Percentiles rank a stretch among this genome's conserved stretches.
These are phyloP conservation scores for Auriculariales sp. DNA, from an alignment of 768 basidiomycete genomes.

Conservation along the genomic window DNA sequence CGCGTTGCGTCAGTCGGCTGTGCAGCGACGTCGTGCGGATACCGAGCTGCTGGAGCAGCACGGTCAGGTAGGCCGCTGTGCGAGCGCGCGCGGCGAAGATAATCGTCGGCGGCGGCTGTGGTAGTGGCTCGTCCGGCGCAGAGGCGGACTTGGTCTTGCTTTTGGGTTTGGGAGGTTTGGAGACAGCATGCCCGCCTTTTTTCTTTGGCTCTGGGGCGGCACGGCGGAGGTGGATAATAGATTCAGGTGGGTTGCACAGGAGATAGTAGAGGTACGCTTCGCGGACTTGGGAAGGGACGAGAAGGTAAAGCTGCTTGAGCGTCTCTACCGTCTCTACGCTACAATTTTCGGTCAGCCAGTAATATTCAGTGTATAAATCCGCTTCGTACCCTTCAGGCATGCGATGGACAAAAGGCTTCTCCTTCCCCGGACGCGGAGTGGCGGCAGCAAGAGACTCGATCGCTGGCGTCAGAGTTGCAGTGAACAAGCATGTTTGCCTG, in stretches of 20 bases:
- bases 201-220: conserved; percentile 35
- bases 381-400: conserved; percentile 52
- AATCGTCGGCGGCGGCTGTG: conserved; percentile 85
- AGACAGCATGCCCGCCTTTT: conserved; percentile 1
- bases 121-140: conserved; percentile 25
- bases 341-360: conserved; percentile 4
- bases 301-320: conserved; percentile 76
- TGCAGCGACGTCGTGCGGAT: conserved; percentile 86
- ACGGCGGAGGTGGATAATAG: conserved; percentile 51
- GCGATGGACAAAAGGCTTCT: conserved; percentile 74
- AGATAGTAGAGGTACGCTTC: conserved; percentile 86
- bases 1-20: conserved; percentile 84
- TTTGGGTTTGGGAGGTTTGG: conserved; percentile 18
- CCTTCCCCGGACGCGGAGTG: conserved; percentile 66
- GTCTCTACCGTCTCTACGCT: conserved; percentile 85
- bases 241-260: conserved; percentile 77
- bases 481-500: conserved; percentile 94
- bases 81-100: conserved; percentile 80
- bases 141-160: conserved; percentile 12
- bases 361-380: conserved; percentile 2
- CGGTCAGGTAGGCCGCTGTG: conserved; percentile 81
- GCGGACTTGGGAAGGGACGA: conserved; percentile 88
- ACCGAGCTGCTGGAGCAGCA: conserved; percentile 57
- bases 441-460: conserved; percentile 67
- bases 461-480: conserved; percentile 80